Evolutionary conservation across 2,329 filamentous ascomycete genomes (phyloP).

Genomic region (Nectriaceae sp.): DNA sequence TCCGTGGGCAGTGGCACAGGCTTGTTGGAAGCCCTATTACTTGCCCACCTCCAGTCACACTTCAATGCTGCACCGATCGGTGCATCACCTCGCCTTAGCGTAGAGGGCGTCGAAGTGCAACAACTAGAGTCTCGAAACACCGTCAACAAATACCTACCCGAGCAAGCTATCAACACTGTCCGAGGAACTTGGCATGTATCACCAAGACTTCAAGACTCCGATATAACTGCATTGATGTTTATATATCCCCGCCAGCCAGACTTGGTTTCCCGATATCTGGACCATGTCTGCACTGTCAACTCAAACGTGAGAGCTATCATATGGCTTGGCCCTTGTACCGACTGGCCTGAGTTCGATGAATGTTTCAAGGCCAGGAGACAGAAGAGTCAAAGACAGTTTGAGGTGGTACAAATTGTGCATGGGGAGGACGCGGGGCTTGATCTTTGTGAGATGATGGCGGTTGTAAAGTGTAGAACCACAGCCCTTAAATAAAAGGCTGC

Average conservation of each 20-base stretch:
- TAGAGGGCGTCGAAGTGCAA: slow-evolving; percentile 32
- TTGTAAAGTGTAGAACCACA: too few relatives aligned
- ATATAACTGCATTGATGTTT: slow-evolving; percentile 31
- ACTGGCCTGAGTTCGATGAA: slow-evolving; percentile 26
- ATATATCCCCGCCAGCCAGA: slow-evolving; percentile 35
- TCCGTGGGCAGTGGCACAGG: slow-evolving; percentile 35
- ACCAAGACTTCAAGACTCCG: slow-evolving; percentile 23
- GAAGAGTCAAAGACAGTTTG: slow-evolving; percentile 6
- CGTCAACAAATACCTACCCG: slow-evolving; percentile 30
- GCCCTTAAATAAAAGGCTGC: too few relatives aligned
- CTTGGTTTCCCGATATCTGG: slow-evolving; percentile 30
- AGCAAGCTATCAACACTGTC: slow-evolving; percentile 29
- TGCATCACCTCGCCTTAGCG: slow-evolving; percentile 1
- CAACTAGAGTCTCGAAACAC: slow-evolving; percentile 9
- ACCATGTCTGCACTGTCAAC: slow-evolving; percentile 5
- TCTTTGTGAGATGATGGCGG: slow-evolving; percentile 24
- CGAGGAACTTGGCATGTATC: slow-evolving; percentile 34
- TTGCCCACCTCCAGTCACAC: slow-evolving; percentile 13
- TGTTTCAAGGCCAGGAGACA: slow-evolving; percentile 14
- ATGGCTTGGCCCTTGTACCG: slow-evolving; percentile 28
- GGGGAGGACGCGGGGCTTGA: slow-evolving; percentile 20
- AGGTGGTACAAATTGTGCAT: slow-evolving; percentile 7
- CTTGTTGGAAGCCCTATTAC: slow-evolving; percentile 29
- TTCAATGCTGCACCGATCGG: not conserved
- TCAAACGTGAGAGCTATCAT: slow-evolving; percentile 15